Base-by-base conservation (phyloP, 2,329 filamentous ascomycete species). In the Ramularia endophylla region DNA sequence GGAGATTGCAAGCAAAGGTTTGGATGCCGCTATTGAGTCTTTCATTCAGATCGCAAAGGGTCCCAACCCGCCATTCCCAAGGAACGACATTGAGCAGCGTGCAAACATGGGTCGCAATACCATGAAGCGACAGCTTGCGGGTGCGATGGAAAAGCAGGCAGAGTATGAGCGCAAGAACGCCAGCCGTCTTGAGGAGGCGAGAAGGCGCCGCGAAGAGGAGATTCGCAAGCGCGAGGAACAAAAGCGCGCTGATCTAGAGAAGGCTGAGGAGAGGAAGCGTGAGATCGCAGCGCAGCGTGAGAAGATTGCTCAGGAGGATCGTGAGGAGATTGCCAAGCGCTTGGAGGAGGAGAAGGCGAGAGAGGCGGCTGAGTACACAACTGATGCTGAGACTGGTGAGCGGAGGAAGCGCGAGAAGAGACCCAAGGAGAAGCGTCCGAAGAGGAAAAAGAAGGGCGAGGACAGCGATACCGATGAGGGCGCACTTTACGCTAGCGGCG, bases 91-190 rank as follows among this genome's bases (percentile, higher is more conserved):
- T 27, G 90, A 97, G 63, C 87, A 94, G 66, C 87, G 94, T 59
- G 90, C 92, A 31, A 94, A 87, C 72, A 98, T 98, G 92, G 89
- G 87, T 51, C 82, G 85, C 46, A 95, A 95, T 62, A 98, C 94
- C 1, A 87, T 95, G 68, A 83, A 86, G 51, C 88, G 87, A 56
- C 90, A 98, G 63, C 77, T 98, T 9, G 87, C 94, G 57, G 81
- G 88, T 56, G 84, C 86, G 4, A 78, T 90, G 35, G 81, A 87
- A 51, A 83, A 79, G 52, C 92, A 98, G 63, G 83, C 79, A 48
- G 86, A 94, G 49, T 97, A 94, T 64, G 92, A 98, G 63, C 83
- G 88, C 56, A 87, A 86, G 70, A 95, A 97, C 61, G 87, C 88
- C 27, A 80, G 85, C 56, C 94, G 92, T 64, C 77, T 97, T 3